Base-by-base conservation (phyloP, 2,329 filamentous ascomycete species). In the Pseudocercospora musae region DNA sequence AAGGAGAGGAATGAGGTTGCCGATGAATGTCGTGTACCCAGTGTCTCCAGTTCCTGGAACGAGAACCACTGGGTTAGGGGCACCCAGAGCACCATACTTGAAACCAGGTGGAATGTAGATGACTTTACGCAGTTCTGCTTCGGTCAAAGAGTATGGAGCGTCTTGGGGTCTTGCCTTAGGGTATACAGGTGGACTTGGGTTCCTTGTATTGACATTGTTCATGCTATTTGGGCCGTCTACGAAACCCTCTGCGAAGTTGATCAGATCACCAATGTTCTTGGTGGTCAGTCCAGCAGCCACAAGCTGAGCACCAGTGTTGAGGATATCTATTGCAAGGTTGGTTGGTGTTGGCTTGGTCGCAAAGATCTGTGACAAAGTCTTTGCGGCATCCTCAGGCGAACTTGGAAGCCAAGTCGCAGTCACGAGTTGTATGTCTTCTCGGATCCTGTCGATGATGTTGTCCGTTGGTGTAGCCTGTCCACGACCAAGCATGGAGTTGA, bases 31-130 rank as follows among this genome's bases (percentile, higher is more conserved):
- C 33, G 73, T 71, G 49, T 78, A 79, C 0, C 79, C 57, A n/a
- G 79, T 80, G 31, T 77, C 67, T 9, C 79, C 81, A 0, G 83
- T 85, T 2, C 83, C 83, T 4, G 82, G 82, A 2, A 85, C 76
- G 11, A 86, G 75, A 13, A 85, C 75, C 15, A 85, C 76, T 0
- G 82, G 82, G 15, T 66, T 67, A 3, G 65, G 60, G 23, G 79
- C 78, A 10, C 64, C 65, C 25, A 18, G 23, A n/a, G 75, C 69
- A 9, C 81, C 80, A 63, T 76, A 78, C 13, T 76, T 77, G 72
- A 85, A 85, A 7, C 68, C 71, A 0, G 76, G 53, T 4, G 84
- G 82, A 53, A 85, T 83, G 68, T 79, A 78, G 57, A 86, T 83
- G 2, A 80, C 83, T 11, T 76, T 70, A 23, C 82, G 79, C 20